Evolutionary conservation across 208 protist genomes (phyloP).

Genomic region (Tritrichomonas musculus): DNA sequence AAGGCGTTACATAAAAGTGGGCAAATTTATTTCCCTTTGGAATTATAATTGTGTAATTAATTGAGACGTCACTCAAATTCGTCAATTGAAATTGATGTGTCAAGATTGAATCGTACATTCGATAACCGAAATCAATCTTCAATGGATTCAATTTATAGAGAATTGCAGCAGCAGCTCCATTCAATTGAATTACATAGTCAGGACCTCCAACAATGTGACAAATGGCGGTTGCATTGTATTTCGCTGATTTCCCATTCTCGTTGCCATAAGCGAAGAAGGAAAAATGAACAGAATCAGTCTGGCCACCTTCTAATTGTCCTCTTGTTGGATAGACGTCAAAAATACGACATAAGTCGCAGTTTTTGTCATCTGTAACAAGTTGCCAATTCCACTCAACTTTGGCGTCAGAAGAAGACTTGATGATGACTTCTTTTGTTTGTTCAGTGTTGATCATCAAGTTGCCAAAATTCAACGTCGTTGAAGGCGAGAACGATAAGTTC

Average conservation of each 20-base stretch:
- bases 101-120: neutral
- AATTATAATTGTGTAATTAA: neutral
- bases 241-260: neutral
- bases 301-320: neutral
- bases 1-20: neutral
- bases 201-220: neutral
- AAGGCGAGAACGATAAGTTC: neutral
- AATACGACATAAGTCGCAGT: neutral
- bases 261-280: neutral
- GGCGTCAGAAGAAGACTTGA: neutral
- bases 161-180: neutral
- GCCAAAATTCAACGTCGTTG: neutral
- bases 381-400: neutral
- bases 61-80: neutral
- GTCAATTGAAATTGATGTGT: neutral
- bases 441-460: slow-evolving; percentile 12
- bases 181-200: neutral
- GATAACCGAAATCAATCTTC: neutral
- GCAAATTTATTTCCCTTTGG: neutral
- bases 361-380: neutral
- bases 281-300: neutral
- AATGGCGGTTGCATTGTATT: neutral
- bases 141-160: neutral
- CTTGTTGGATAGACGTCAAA: slow-evolving; percentile 3
- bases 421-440: neutral